Evolutionary conservation across 2,329 filamentous ascomycete genomes (phyloP), one percentile per base, ranked within the genome.

Genomic region (Chrysosporium keratinophilum): DNA sequence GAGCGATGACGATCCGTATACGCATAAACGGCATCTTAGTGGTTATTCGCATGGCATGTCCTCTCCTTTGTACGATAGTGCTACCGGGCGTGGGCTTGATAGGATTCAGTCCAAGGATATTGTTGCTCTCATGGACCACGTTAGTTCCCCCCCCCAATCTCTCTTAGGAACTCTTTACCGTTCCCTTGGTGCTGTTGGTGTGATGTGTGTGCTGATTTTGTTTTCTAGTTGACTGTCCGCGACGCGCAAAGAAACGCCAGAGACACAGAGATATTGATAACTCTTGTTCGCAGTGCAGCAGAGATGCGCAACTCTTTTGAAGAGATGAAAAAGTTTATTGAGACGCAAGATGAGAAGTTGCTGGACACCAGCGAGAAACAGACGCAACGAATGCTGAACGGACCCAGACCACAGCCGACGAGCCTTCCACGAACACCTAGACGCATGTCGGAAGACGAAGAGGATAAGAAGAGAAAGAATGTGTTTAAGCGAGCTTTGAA

Each of bases 251-350:
- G 93, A 56, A 97, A 93, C 70, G 93, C 93, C 44, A 82, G 93
- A 43, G 93, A 98, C 64, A 97, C 93, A 0, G 93, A 98, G 70
- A 96, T 98, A 53, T 76, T 98, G 15, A 88, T 96, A 45, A 91
- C 93, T 0, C 80, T 98, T 33, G 93, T 98, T 57, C 85, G 91
- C 56, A 90, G 89, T 52, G 91, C 93, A 3, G 85, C 93, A 11
- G 93, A 98, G 71, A 97, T 97, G 90, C 88, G 91, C 59, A 94
- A 87, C 61, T 94, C 88, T 0, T 95, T 97, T 65, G 88, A 95
- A 60, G 90, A 95, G 63, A 87, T 98, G 78, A 96, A 93, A 75
- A 86, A 84, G 59, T 85, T 95, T 64, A 85, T 98, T 57, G 85
- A 86, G 48, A 86, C 94, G 60, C 91, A 94, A 56, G 91, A 96